Evolutionary conservation across 345 rosid genomes (phyloP).

Genomic region (Trapa incisa): DNA sequence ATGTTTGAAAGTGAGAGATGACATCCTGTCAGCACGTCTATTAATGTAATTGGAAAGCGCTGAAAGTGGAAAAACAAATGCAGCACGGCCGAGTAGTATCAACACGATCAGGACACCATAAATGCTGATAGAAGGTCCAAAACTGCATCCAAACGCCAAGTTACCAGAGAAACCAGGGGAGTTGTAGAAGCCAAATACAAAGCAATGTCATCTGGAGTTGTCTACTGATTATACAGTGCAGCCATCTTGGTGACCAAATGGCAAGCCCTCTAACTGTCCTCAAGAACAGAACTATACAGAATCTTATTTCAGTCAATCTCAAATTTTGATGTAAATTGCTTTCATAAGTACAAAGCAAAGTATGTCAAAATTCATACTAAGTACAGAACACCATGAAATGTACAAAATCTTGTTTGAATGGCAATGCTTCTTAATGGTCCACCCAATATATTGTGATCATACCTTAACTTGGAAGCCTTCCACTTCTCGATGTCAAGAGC

Average conservation of each 20-base stretch:
- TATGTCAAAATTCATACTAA: neutral
- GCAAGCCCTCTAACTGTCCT: neutral
- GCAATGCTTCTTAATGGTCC: neutral
- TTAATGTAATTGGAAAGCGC: slow-evolving; percentile 51
- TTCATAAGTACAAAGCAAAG: neutral
- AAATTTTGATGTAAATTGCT: neutral
- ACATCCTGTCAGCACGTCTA: slow-evolving; percentile 24
- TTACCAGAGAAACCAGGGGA: neutral
- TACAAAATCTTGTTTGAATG: neutral
- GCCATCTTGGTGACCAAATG: neutral
- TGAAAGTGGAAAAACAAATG: slow-evolving; percentile 80
- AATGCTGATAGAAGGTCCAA: slow-evolving; percentile 36
- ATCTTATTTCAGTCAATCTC: neutral
- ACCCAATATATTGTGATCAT: neutral
- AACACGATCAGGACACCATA: slow-evolving; percentile 38
- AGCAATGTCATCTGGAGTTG: neutral
- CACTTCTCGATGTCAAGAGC: slow-evolving; percentile 75
- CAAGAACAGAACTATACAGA: neutral
- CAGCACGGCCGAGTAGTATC: slow-evolving; percentile 59
- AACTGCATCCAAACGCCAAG: slow-evolving; percentile 23
- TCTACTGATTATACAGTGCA: neutral
- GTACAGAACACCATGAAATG: neutral
- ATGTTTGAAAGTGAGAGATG: slow-evolving; percentile 42
- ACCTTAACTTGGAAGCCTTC: slow-evolving; percentile 67
- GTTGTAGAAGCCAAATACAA: neutral